A percentile compares a stretch with the other conserved stretches of the same genome.
phyloP scores from a whole-genome alignment of 225 moss, liverwort and hornwort species.

The Climacium dendroides region DNA sequence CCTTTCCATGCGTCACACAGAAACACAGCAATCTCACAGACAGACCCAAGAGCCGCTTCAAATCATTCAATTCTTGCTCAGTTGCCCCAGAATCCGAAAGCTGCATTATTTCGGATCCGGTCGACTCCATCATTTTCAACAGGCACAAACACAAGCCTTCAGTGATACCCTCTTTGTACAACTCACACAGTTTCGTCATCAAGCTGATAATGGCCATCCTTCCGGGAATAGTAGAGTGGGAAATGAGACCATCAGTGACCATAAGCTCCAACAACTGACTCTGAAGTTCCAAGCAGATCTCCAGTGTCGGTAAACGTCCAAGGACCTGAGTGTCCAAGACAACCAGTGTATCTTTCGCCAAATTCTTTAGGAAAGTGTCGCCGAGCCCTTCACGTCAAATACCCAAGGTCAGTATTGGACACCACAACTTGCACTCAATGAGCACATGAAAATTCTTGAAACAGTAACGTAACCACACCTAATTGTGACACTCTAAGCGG shows the following conservation, averaged over 20 bases:
- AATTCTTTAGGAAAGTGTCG: background rate
- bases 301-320: background rate
- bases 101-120: background rate
- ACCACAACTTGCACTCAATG: background rate
- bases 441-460: background rate
- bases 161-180: background rate
- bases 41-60: background rate
- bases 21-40: background rate
- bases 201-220: constrained; percentile 2
- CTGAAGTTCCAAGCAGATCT: background rate
- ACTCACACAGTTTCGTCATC: background rate
- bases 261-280: background rate
- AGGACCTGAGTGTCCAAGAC: constrained; percentile 4
- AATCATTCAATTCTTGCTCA: background rate
- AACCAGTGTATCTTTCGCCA: constrained; percentile 20
- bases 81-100: background rate
- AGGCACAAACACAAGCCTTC: background rate
- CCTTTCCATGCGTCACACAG: background rate
- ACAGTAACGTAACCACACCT: background rate
- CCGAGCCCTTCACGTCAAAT: background rate
- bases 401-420: background rate
- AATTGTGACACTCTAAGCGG: background rate
- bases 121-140: background rate
- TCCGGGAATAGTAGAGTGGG: background rate
- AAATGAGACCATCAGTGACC: background rate